Percentiles rank a stretch among this genome's conserved stretches.
Conservation (phyloP, 2,329 filamentous ascomycete species). For the Penicillium sp. region DNA sequence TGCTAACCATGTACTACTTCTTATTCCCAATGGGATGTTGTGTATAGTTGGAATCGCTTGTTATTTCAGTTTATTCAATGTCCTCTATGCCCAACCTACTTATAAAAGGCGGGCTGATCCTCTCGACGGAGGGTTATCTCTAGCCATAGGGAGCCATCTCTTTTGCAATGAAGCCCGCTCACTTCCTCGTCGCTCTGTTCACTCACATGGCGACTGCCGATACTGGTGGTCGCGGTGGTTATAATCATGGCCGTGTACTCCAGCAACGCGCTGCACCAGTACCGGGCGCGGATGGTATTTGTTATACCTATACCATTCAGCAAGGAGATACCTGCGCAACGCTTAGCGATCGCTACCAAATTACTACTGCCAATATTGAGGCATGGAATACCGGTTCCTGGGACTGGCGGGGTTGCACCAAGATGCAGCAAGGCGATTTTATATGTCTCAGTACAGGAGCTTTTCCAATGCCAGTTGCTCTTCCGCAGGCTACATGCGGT, state of each 20-base stretch:
- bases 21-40: too few species aligned
- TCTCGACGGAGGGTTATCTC: not conserved
- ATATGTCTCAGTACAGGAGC: slow-evolving; percentile 44
- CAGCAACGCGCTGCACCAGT: not conserved
- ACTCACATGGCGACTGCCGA: not conserved
- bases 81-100: not conserved
- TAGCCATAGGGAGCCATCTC: not conserved
- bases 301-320: slow-evolving; percentile 36
- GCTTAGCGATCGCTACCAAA: slow-evolving; percentile 33
- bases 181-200: not conserved
- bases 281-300: slow-evolving; percentile 35
- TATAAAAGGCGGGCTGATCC: not conserved
- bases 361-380: slow-evolving; percentile 41
- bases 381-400: slow-evolving; percentile 45
- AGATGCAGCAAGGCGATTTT: slow-evolving; percentile 27
- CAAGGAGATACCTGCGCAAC: slow-evolving; percentile 35
- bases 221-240: not conserved
- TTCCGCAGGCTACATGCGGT: slow-evolving; percentile 45
- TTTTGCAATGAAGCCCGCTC: slow-evolving; percentile 1
- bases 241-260: not conserved
- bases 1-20: too few species aligned
- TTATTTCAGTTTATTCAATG: too few species aligned
- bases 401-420: slow-evolving; percentile 43
- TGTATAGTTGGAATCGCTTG: too few species aligned
- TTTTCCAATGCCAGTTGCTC: slow-evolving; percentile 42